Evolutionary conservation across 208 protist genomes (phyloP), one percentile per base, ranked within the genome.

Genomic region (Trypanosomatidae sp.): DNA sequence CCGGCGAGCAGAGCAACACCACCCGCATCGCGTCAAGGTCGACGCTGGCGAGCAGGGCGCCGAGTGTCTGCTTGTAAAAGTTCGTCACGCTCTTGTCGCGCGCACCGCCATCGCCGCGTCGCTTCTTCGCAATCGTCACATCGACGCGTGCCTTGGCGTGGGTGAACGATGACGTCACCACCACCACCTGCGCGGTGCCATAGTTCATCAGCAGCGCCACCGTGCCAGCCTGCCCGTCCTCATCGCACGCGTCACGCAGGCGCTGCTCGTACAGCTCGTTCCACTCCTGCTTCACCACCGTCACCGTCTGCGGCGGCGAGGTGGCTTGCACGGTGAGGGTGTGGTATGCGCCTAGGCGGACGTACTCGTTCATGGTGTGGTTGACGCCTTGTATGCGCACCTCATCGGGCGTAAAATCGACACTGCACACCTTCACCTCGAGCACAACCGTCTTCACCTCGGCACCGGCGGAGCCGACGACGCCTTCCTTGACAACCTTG

Each of bases 161-260:
- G 16, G 96, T 97, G 67, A 98, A 94, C 7, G 68, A 88, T 0
- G 62, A 26, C 3, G 91, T 96, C 2, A 99, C 75, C 0, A 98
- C 47, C 35, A 96, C 87, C 0, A 99, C 44, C 39, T 90, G 54
- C 1, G 92, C 92, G 18, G 89, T 67, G 23, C 95, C 96, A 58
- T 96, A 95, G 26, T 85, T 67, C 87, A 98, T 94, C 18, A 98
- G 66, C n/a, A 98, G 63, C 1, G 92, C 97, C 0, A 78, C 94
- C 2, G 96, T 85, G 53, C 97, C 93, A 0, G 87, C 71, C 40
- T 66, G 71, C 3, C 53, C 60, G 2, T 75, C 61, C 22, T 62
- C 56, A 50, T 93, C 68, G 48, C 80, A 90, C 3, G 77, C 82
- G 27, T 94, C 73, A 35, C 76, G 56, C 13, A 89, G 54, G 11